Evolutionary conservation across 2,329 filamentous ascomycete genomes (phyloP), one percentile per base, ranked within the genome.

Genomic region (Fusarium sp.): DNA sequence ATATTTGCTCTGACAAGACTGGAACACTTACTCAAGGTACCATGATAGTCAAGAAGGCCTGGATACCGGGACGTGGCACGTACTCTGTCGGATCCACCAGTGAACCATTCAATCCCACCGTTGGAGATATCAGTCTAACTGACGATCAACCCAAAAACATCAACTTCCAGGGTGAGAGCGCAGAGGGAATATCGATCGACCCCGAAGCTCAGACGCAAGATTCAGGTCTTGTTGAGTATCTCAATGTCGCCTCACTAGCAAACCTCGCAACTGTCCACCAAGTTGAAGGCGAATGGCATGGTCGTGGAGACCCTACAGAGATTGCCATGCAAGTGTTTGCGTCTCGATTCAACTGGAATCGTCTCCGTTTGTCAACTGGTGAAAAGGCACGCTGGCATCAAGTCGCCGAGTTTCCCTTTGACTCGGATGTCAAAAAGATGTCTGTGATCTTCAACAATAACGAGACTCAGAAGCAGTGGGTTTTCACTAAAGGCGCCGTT

Each of bases 281-380:
- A 65, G 81, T 80, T 14, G 80, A 87, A 14, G 78, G 76, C 15
- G 79, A 84, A 54, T 92, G 90, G 90, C 83, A 87, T 57, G 88
- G 87, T 28, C 86, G 88, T 47, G 90, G 89, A 42, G 89, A 91
- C 68, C 89, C 89, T 0, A 80, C 78, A 0, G 91, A 93, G 71
- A 91, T 93, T 63, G 91, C 91, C 3, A 91, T 93, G 45, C 90
- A 93, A 70, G 91, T 93, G 0, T 92, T 93, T 74, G 89, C 90
- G 10, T 87, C 86, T 42, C 87, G 91, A 14, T 93, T 93, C 75
- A 81, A 87, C 57, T 88, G 88, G 84, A 89, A 89, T 63, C 84
- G 87, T 10, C 80, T 84, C 17, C 80, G 81, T 10, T 84, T 87
- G 69, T 84, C 84, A 0, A 80, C 81, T 14, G 86, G 84, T 4